These are phyloP conservation scores for Penicillium malachiteum DNA, from an alignment of 495 filamentous ascomycete genomes.

Conservation along the genomic window DNA sequence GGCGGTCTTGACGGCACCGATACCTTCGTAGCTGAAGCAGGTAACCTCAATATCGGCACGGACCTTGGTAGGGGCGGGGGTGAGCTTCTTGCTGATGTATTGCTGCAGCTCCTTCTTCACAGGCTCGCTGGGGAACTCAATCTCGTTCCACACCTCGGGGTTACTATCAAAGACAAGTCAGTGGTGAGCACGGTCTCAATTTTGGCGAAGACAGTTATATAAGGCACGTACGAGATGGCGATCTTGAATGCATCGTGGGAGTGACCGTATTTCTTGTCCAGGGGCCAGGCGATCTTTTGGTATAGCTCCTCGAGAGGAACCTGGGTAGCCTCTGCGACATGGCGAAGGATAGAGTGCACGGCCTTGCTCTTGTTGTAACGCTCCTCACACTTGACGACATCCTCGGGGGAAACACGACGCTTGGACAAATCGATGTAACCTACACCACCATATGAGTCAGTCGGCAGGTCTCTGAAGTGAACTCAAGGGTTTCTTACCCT, in stretches of 20 bases:
- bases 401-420: slow-evolving; percentile 93
- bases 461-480: not conserved
- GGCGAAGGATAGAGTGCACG: slow-evolving; percentile 96
- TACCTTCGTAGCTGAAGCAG: slow-evolving; percentile 97
- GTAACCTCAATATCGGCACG: slow-evolving; percentile 97
- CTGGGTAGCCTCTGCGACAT: slow-evolving; percentile 94
- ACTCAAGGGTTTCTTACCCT: slow-evolving; percentile 55
- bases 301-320: slow-evolving; percentile 92
- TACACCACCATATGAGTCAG: slow-evolving; percentile 39
- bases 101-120: slow-evolving; percentile 82
- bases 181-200: not conserved
- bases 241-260: slow-evolving; percentile 98
- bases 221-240: slow-evolving; percentile 78
- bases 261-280: slow-evolving; percentile 97
- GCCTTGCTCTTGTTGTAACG: slow-evolving; percentile 99
- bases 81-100: slow-evolving; percentile 95
- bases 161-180: slow-evolving; percentile 55
- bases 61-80: slow-evolving; percentile 95
- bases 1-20: slow-evolving; percentile 93
- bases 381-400: slow-evolving; percentile 97
- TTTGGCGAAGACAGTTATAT: not conserved
- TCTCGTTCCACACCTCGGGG: slow-evolving; percentile 91
- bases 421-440: slow-evolving; percentile 98
- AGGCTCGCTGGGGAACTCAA: slow-evolving; percentile 81
- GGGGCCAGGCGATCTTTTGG: slow-evolving; percentile 90